Conservation (phyloP, 306 rosid genomes). For the Macrotyloma uniflorum region DNA sequence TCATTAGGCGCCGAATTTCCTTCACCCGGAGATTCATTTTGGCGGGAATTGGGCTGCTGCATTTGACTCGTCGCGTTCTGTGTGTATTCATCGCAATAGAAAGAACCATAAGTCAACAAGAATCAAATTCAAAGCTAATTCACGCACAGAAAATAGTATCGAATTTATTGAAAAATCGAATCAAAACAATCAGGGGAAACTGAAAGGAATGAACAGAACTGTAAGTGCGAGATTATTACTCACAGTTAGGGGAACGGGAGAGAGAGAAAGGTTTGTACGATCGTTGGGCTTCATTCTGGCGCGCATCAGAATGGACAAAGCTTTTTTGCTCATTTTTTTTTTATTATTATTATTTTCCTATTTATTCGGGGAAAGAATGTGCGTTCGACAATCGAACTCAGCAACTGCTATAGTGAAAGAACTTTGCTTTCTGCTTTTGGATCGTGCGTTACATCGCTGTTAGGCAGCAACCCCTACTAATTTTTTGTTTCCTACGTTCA, state of each 20-base stretch:
- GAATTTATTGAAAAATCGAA: neutral
- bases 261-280: constrained; percentile 56
- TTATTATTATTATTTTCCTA: neutral
- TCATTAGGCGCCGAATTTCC: constrained; percentile 39
- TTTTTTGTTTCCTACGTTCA: constrained; percentile 19
- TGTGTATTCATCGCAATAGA: constrained; percentile 23
- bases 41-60: constrained; percentile 49
- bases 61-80: constrained; percentile 56
- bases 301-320: constrained; percentile 82
- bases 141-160: neutral
- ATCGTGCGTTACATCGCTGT: constrained; percentile 27
- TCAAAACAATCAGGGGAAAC: neutral
- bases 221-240: constrained; percentile 10
- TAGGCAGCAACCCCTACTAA: neutral
- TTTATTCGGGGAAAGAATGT: neutral
- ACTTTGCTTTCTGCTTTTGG: constrained; percentile 21
- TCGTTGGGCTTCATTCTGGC: constrained; percentile 83
- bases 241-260: constrained; percentile 71
- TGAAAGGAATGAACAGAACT: neutral
- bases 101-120: neutral
- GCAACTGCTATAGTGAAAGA: constrained; percentile 19
- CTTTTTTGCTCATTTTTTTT: constrained; percentile 57
- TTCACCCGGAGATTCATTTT: constrained; percentile 38
- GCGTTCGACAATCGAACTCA: constrained; percentile 37
- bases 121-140: neutral